Percentiles rank a stretch among this genome's conserved stretches.
Evolutionary conservation across 2,329 filamentous ascomycete genomes (phyloP).

Genomic region (Fusarium sp.): DNA sequence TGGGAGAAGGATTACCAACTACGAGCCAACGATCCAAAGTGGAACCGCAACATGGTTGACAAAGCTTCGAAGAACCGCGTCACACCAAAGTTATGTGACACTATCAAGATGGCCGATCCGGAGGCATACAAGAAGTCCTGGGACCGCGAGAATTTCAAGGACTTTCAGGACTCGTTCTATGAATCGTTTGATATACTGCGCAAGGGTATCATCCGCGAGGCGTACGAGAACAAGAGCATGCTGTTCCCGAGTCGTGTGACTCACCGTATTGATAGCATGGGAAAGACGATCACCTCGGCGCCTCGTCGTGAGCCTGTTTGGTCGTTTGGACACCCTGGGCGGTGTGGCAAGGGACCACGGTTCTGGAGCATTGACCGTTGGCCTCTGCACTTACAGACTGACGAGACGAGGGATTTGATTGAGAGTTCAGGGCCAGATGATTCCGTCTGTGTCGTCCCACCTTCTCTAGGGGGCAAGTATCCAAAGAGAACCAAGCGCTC

Average conservation of each 20-base stretch:
- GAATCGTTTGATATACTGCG: conserved; percentile 46
- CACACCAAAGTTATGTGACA: conserved; percentile 39
- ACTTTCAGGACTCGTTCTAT: not conserved
- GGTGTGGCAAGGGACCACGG: conserved; percentile 24
- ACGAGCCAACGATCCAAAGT: conserved; percentile 27
- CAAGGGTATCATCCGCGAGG: conserved; percentile 55
- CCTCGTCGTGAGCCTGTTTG: conserved; percentile 45
- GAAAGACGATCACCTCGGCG: conserved; percentile 17
- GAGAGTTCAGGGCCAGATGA: conserved; percentile 6
- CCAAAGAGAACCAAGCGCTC: not conserved
- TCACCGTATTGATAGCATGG: conserved; percentile 31
- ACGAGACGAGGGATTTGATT: conserved; percentile 45
- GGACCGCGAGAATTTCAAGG: not conserved
- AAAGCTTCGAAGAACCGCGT: conserved; percentile 1
- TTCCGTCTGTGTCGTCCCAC: not conserved
- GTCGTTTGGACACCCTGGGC: conserved; percentile 44
- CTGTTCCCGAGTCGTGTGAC: conserved; percentile 52
- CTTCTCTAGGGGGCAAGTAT: not conserved
- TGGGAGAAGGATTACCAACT: conserved; percentile 30
- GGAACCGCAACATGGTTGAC: conserved; percentile 12
- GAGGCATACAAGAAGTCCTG: conserved; percentile 16
- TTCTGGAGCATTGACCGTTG: conserved; percentile 62
- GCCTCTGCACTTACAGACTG: conserved; percentile 55
- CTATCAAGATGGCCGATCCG: conserved; percentile 49
- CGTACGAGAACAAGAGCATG: conserved; percentile 54